Base-by-base conservation (phyloP, 2,329 filamentous ascomycete genomes). In the Tolypocladium endophyticum region DNA sequence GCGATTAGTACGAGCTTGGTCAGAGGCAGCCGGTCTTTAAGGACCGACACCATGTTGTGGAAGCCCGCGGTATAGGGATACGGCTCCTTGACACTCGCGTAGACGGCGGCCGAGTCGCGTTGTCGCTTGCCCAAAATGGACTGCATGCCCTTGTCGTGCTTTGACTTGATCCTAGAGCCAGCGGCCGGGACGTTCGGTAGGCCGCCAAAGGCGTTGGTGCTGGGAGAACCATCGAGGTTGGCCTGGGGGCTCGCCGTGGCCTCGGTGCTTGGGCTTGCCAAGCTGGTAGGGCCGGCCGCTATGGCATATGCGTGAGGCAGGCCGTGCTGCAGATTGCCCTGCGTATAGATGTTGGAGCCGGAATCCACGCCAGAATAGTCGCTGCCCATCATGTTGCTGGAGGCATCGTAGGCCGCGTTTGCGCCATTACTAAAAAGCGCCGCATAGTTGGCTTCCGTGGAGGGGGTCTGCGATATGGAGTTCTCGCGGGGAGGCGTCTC, bases 1-100 rank as follows among this genome's bases (percentile, higher is more conserved):
- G 91, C 92, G 64, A 97, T 96, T 60, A 87, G 86, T 30, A 93
- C 74, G 0, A 88, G 87, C 74, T 92, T 92, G 64, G 86, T 86
- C 16, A 86, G 80, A 1, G 89, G 84, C 67, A 96, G 92, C 25
- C 92, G 88, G 56, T 85, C 85, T 70, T 91, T 85, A 41, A 97
- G 80, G 63, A 92, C 87, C 11, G 86, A 86, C 52, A 92, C 91
- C 63, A 97, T 83, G 64, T 87, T 89, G 74, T 99, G 94, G 72
- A 96, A 97, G 25, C 90, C 91, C 52, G 85, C 84, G 1, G 92
- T 92, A 69, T 97, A 97, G 12, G 90, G 87, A 70, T 97, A 97
- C 5, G 94, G 92, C 68, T 94, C 88, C 62, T 89, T 92, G 68
- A 99, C 91, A 47, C 85, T 88, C 63, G 92, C 87, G 72, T 97